Evolutionary conservation across 176 grass and related monocot species (phyloP).

Genomic region (Areca catechu): DNA sequence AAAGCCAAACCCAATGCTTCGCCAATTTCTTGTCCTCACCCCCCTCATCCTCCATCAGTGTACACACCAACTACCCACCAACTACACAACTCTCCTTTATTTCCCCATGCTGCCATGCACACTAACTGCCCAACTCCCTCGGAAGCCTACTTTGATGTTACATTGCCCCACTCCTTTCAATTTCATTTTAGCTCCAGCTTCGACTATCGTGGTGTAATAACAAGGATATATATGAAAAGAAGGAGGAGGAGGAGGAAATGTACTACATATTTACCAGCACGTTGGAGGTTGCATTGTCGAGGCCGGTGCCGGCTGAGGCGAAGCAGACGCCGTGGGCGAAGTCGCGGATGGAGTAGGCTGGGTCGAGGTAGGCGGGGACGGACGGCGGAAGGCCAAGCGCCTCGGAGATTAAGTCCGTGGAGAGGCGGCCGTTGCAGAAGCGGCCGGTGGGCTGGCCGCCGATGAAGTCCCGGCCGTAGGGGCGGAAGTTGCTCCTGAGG

Average conservation of each 20-base stretch:
- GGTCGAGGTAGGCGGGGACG: slow-evolving; percentile 78
- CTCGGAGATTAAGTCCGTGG: slow-evolving; percentile 73
- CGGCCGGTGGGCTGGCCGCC: neutral
- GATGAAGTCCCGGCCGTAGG: slow-evolving; percentile 13
- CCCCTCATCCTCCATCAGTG: too few species aligned
- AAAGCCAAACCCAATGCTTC: too few species aligned
- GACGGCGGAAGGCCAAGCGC: slow-evolving; percentile 59
- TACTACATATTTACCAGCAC: slow-evolving; percentile 56
- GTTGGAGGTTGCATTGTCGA: slow-evolving; percentile 70
- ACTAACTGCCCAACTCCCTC: too few species aligned
- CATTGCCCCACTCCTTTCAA: too few species aligned
- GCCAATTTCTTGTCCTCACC: too few species aligned
- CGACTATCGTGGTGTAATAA: too few species aligned
- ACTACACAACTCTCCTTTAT: too few species aligned
- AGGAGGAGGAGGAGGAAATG: neutral
- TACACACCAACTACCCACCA: too few species aligned
- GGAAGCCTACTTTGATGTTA: too few species aligned
- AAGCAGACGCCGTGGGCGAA: slow-evolving; percentile 82
- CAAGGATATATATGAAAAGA: too few species aligned
- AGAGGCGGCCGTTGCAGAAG: slow-evolving; percentile 55
- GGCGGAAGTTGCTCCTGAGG: slow-evolving; percentile 2
- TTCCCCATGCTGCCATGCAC: too few species aligned
- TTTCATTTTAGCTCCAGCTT: too few species aligned
- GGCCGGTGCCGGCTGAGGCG: slow-evolving; percentile 84
- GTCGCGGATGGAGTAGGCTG: slow-evolving; percentile 44